These are phyloP conservation scores for Eragrostis tef DNA, from an alignment of 202 grass and related monocot species.

Conservation along the genomic window DNA sequence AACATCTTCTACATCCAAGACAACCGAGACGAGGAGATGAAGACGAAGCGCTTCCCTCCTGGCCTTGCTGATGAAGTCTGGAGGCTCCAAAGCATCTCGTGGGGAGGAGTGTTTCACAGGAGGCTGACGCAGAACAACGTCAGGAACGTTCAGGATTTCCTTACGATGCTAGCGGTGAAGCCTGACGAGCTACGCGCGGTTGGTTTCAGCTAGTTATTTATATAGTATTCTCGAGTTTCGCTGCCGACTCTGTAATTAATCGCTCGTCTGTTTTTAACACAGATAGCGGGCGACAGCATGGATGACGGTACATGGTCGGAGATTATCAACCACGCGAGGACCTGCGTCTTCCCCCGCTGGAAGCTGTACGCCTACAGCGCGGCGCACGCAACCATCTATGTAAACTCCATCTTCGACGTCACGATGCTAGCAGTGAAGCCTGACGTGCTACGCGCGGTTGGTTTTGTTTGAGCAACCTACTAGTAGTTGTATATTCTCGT, in stretches of 20 bases:
- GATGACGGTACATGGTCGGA: constrained; percentile 70
- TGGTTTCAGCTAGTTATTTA: not conserved
- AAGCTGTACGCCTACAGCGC: constrained; percentile 47
- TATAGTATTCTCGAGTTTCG: not conserved
- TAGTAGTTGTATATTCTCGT: too few relatives aligned
- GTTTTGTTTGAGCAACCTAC: too few relatives aligned
- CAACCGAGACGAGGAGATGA: not conserved
- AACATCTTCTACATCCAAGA: not conserved
- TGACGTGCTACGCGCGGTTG: too few relatives aligned
- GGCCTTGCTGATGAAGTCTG: constrained; percentile 66
- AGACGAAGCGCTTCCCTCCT: not conserved
- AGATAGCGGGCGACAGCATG: constrained; percentile 81
- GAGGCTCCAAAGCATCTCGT: constrained; percentile 74
- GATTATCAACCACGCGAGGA: constrained; percentile 59
- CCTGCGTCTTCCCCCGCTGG: constrained; percentile 43
- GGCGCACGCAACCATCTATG: constrained; percentile 36
- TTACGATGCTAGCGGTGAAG: constrained; percentile 44
- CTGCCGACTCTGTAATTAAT: not conserved
- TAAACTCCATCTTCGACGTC: constrained; percentile 58
- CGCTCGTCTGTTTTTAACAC: not conserved
- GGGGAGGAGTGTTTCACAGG: constrained; percentile 68
- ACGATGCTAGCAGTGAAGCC: too few relatives aligned
- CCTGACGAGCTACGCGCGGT: constrained; percentile 52
- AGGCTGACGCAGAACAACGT: constrained; percentile 46
- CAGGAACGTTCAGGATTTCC: constrained; percentile 64